Base-by-base conservation (phyloP, 768 basidiomycete species). In the Roridomyces roridus region DNA sequence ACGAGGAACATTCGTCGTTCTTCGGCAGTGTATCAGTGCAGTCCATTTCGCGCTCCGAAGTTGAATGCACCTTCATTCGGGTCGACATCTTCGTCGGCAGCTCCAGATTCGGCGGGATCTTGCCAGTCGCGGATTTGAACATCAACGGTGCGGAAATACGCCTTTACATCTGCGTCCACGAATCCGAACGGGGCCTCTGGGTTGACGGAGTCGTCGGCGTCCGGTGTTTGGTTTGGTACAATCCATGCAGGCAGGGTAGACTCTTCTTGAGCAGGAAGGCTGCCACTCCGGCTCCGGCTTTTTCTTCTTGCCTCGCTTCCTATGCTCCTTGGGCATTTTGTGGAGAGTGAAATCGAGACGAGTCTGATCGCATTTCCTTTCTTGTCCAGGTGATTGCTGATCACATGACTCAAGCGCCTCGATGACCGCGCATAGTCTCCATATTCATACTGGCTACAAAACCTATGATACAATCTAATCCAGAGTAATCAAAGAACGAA, bases 61-160 rank as follows among this genome's bases (percentile, higher is more conserved):
- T 20, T 11, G 10, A 42, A 68, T 78, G 48, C 61, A 88, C 91
- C 84, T 80, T 91, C 88, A 59, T 89, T 91, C 5, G 88, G 86
- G 70, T 89, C 86, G 9, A 73, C 68, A 55, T 83, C 86, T 50
- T 69, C 73, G 39, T 82, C 75, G 21, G 74, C 80, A n/a, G 77
- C 70, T 3, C 76, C 73, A 18, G 48, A 55, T n/a, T 74, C 75
- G 3, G 73, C 74, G 14, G 71, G 75, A 49, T 86, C 85, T 66
- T 93, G 91, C 92, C 95, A 98, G 62, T 90, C 86, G 44, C 86
- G 86, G 36, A 97, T 87, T 68, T 95, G 92, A 28, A 87, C 78
- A 60, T 97, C 93, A 11, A 96, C 93, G 1, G 87, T 92, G 41
- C 89, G 77, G 65, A 97, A 96, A 73, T 98, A 98, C 2, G 94